Evolutionary conservation across 73 alveolate species (phyloP), one percentile per base, ranked within the genome.

Genomic region (Uronychia binucleata): DNA sequence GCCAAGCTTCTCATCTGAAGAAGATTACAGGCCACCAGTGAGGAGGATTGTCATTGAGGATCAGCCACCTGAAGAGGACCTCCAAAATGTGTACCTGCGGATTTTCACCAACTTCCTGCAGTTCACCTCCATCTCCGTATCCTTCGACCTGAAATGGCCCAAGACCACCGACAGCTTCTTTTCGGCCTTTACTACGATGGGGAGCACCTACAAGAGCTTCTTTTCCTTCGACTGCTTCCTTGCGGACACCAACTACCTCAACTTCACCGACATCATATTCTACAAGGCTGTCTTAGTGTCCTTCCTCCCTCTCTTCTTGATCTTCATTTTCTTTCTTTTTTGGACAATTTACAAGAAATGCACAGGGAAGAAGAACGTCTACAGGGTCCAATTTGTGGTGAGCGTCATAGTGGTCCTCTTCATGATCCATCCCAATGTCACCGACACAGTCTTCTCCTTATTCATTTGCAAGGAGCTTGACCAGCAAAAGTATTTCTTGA

Each of bases 221-320:
- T 74, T 84, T 26, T 88, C 95, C 19, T 1, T 85, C 30, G 95
- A 88, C 74, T 88, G 95, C 90, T 88, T 88, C 78, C 59, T 88
- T 0, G 34, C 77, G 33, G 85, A 87, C 11, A 79, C 83, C 8
- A 78, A 30, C 14, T n/a, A n/a, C n/a, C n/a, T n/a, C n/a, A 19
- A 1, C 11, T n/a, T 31, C 30, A 13, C 58, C 14, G 79, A 86
- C 31, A 89, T 89, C 13, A 26, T 86, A 29, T 86, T 26, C 67
- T 77, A 77, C 1, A 86, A 86, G 59, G 34, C 81, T 28, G 81
- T 86, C 28, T 1, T 86, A 29, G 80, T 83, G 8, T 1, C 83
- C 26, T 11, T 86, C 11, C 32, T 86, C 5, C 93, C 93, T 57
- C 27, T 81, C 1, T 26, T 58, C 25, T 59, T 30, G 26, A 33